phyloP scores from a whole-genome alignment of 2,329 filamentous ascomycete species.

The Aspergillus floridensis region DNA sequence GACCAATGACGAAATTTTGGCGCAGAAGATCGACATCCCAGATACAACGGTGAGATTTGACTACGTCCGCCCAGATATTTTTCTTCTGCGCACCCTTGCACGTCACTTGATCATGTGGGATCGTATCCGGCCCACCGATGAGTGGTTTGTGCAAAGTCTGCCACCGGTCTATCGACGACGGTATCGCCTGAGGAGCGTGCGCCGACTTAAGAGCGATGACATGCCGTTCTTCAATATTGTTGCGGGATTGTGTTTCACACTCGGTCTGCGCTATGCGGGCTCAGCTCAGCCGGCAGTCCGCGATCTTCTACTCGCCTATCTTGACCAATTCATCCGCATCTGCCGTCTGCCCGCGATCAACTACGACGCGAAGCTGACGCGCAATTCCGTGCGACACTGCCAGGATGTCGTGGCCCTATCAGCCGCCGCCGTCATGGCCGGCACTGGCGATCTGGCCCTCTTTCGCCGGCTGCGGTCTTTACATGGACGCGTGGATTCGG shows the following conservation, averaged over 20 bases:
- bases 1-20: slow-evolving; percentile 81
- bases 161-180: slow-evolving; percentile 66
- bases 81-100: slow-evolving; percentile 83
- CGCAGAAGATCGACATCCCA: slow-evolving; percentile 88
- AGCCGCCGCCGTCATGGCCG: slow-evolving; percentile 87
- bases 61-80: slow-evolving; percentile 88
- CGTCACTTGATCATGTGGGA: slow-evolving; percentile 94
- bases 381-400: slow-evolving; percentile 83
- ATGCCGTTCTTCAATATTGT: slow-evolving; percentile 92
- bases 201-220: slow-evolving; percentile 71
- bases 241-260: slow-evolving; percentile 78
- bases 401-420: slow-evolving; percentile 83
- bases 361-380: slow-evolving; percentile 82
- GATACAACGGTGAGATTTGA: slow-evolving; percentile 89
- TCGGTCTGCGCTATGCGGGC: slow-evolving; percentile 72
- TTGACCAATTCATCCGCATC: slow-evolving; percentile 82
- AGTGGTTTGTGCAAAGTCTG: slow-evolving; percentile 74
- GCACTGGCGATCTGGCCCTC: slow-evolving; percentile 82
- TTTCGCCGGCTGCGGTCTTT: slow-evolving; percentile 82
- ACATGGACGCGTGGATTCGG: slow-evolving; percentile 79
- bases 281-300: slow-evolving; percentile 69
- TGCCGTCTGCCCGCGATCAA: slow-evolving; percentile 60
- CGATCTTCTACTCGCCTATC: slow-evolving; percentile 76
- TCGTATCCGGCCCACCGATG: slow-evolving; percentile 67
- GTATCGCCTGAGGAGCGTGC: slow-evolving; percentile 59